Evolutionary conservation across 2,329 filamentous ascomycete genomes (phyloP).

Genomic region (Apiospora koreana): DNA sequence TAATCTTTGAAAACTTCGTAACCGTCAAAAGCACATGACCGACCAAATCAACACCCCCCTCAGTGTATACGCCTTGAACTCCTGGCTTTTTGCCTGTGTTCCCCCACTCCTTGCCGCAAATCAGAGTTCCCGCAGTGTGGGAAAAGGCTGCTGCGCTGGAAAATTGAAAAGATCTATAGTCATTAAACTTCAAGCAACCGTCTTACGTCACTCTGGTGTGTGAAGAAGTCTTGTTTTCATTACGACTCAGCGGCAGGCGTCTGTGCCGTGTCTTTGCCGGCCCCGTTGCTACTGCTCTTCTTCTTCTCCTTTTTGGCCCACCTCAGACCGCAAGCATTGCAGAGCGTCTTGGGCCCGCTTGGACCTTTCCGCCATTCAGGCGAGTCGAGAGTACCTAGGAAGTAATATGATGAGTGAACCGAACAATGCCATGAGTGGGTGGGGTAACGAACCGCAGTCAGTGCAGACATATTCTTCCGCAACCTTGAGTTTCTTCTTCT

Average conservation of each 20-base stretch:
- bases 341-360: slow-evolving; percentile 88
- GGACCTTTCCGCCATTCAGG: slow-evolving; percentile 97
- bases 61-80: background rate
- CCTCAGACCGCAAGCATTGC: slow-evolving; percentile 85
- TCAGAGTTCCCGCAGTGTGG: background rate
- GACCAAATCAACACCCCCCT: background rate
- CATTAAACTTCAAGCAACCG: background rate
- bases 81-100: slow-evolving; percentile 2
- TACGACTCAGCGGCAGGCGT: background rate
- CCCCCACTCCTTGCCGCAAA: background rate
- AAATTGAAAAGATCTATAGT: slow-evolving; percentile 1
- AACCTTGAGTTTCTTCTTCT: slow-evolving; percentile 86
- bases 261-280: slow-evolving; percentile 12
- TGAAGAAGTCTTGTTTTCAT: background rate
- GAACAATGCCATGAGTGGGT: background rate
- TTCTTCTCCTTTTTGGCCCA: slow-evolving; percentile 87
- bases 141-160: background rate
- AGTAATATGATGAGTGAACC: slow-evolving; percentile 9
- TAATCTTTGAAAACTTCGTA: background rate
- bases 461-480: slow-evolving; percentile 92
- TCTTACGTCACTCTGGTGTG: background rate
- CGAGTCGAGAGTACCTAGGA: slow-evolving; percentile 75
- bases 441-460: slow-evolving; percentile 71
- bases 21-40: background rate
- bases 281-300: slow-evolving; percentile 27